Evolutionary conservation across 345 rosid genomes (phyloP).

Genomic region (Carallia pectinifolia): DNA sequence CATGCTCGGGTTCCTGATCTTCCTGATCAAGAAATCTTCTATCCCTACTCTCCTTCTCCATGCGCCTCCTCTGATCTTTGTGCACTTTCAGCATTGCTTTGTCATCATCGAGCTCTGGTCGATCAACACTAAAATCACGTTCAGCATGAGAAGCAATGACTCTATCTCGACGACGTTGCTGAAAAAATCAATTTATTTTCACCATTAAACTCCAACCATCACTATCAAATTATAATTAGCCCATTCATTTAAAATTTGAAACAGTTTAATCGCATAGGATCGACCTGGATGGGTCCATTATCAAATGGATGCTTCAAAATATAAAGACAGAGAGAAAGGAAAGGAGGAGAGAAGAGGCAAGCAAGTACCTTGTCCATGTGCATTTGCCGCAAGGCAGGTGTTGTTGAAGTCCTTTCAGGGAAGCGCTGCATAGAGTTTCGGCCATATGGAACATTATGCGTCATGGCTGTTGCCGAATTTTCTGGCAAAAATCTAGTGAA

Average conservation of each 20-base stretch:
- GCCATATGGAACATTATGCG: conserved; percentile 40
- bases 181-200: conserved; percentile 22
- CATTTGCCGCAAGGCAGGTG: conserved; percentile 49
- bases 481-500: conserved; percentile 81
- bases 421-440: conserved; percentile 54
- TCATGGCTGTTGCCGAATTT: conserved; percentile 47
- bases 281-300: neutral
- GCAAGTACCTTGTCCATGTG: conserved; percentile 61
- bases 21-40: conserved; percentile 66
- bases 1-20: conserved; percentile 74
- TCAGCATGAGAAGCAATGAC: conserved; percentile 56
- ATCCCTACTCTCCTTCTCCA: conserved; percentile 78
- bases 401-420: conserved; percentile 54
- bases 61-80: conserved; percentile 69
- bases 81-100: conserved; percentile 56
- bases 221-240: neutral
- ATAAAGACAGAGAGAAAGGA: neutral
- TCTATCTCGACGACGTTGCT: conserved; percentile 78
- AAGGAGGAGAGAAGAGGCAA: neutral
- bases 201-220: neutral
- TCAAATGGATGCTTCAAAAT: neutral
- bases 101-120: conserved; percentile 71
- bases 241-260: neutral
- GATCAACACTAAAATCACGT: conserved; percentile 66
- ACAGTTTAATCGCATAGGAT: neutral